Evolutionary conservation across 768 basidiomycete genomes (phyloP), one percentile per base, ranked within the genome.

Genomic region (Strobilomyces confusus): DNA sequence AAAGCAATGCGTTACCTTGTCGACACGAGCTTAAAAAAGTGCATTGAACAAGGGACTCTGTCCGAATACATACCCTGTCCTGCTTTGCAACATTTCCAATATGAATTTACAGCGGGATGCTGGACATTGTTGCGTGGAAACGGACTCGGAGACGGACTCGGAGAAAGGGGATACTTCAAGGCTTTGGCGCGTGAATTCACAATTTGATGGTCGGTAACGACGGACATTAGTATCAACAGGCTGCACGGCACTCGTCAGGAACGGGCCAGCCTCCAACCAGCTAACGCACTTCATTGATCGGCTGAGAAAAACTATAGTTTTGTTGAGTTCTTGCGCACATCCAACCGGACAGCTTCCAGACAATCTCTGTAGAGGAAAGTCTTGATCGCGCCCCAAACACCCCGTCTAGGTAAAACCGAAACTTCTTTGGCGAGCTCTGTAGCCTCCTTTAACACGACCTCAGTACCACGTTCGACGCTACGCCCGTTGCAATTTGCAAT

Each of bases 321-420:
- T 44, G 61, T 52, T 14, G 38, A 26, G 7, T 54, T 29, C 17
- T n/a, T 44, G 20, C 54, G 51, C 11, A 58, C 55, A 45, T 63
- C 63, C 52, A 57, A 44, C 13, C 52, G 58, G 15, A 81, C 73
- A 9, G 63, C 61, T 45, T 79, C 71, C 48, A 87, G 63, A 17
- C 77, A 75, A 48, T 82, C 79, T 41, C 72, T 74, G 64, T 87
- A 86, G 9, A 89, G 57, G 57, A 81, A 78, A 20, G 63, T 63
- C 83, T 86, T 89, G 63, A 89, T 86, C 48, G 84, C 47, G 9
- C 88, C 89, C 83, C 84, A 90, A 17, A 81, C 86, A 13, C 87
- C 86, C 5, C 66, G 67, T 33, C 75, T 69, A 9, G 88, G 80
- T 55, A 82, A 76, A 26, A 52, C 67, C 36, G 78, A 73, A 50